Evolutionary conservation across 371 early-diverging fungal genomes (phyloP), one percentile per base, ranked within the genome.

Genomic region (Rhizopus delemar): DNA sequence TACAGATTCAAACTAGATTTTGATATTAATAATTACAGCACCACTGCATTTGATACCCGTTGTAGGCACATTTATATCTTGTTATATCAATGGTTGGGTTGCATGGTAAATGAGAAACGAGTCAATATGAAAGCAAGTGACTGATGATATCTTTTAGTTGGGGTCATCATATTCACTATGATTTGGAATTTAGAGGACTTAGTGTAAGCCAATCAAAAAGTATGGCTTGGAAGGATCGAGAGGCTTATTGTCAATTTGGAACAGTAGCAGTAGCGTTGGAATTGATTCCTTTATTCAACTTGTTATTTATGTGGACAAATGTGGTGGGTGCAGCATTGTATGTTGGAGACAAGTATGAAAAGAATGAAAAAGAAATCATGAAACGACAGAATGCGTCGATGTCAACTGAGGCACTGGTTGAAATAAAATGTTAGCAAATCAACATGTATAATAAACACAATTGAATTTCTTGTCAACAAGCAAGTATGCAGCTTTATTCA

Each of bases 261-360:
- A 63, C 74, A 2, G 80, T 84, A 0, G 87, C 88, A 3, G 79
- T 84, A 0, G 85, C 77, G 0, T 62, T 90, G 12, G 86, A 88
- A 58, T 60, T 88, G 57, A 71, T 91, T 4, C 90, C 90, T 4
- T 46, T 91, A 2, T 80, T 85, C 48, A 86, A 87, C 39, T 57
- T 87, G 22, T 34, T 91, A 0, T 90, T 90, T 60, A 79, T 87
- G 69, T 90, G 87, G 81, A 90, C 92, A 4, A 90, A 90, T 56
- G 83, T 85, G n/a, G 86, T 90, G 3, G 89, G 86, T 6, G 84
- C 87, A 15, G 92, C 90, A 7, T 63, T 91, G 4, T 91, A 88
- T 86, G 87, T 86, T 2, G 85, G 79, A 6, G 88, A 87, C 36
- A 73, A 85, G 51, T 82, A 81, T 63, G 82, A 77, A 57, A 68